Evolutionary conservation across 192 early-diverging fungal genomes (phyloP), one percentile per base, ranked within the genome.

Genomic region (Rhizophagus sp.): DNA sequence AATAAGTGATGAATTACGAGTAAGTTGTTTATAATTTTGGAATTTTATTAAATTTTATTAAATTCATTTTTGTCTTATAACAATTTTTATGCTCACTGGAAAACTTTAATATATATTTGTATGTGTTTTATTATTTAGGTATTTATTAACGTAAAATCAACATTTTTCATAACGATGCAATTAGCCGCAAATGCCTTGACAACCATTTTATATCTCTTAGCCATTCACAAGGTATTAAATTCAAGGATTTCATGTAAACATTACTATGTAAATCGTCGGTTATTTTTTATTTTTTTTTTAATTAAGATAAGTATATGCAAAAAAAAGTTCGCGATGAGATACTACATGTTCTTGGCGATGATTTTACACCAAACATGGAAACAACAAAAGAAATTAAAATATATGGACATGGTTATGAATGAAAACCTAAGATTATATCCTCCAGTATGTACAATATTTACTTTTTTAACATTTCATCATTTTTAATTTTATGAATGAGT

Each of bases 381-480:
- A 66, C 64, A 66, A 11, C 64, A 66, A 17, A 33, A 4, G 2
- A 9, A 25, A 66, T 66, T 66, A 66, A 66, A 66, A 33, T 66
- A 66, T 17, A 33, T 66, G 25, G 34, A 27, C 17, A 66, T 66
- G 64, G 64, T 25, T 33, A 66, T 66, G 17, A 25, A 33, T 66
- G 64, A 66, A 66, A 66, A 66, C 17, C 15, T 66, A 6, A 66
- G 64, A 34, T 66, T 66, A 66, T 34, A 66, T 66, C 64, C 64
- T 66, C 64, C 64, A 17, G 64, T 66, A n/a, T 30, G 39, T 39
- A 39, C 7, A 39, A 22, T 15, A 66, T 30, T 66, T 33, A 64
- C 34, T 62, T 62, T 10, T 5, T 25, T 44, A 0, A 44, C 5
- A 13, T 1, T 52, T 52, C 17, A 3, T 52, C 1, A 52, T 17